These are phyloP conservation scores for Verbascum thapsus DNA, from an alignment of 257 asterid genomes.

Conservation along the genomic window DNA sequence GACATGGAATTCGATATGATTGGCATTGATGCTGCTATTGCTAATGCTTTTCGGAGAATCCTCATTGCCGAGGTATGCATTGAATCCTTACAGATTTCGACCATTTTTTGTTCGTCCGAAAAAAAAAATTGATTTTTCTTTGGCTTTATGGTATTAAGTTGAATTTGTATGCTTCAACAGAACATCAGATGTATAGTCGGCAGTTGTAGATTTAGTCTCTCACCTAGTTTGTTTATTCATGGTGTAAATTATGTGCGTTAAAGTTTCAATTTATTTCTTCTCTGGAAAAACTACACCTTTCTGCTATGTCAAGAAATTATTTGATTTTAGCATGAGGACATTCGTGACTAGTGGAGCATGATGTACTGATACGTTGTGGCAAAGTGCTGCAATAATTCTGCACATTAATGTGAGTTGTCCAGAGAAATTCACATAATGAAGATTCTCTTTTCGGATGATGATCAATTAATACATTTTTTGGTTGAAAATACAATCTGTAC, in stretches of 20 bases:
- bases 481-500: too few species aligned
- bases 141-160: background rate
- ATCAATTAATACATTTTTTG: background rate
- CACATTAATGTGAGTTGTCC: background rate
- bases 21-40: conserved; percentile 88
- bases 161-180: background rate
- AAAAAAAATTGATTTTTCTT: background rate
- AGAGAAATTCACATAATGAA: conserved; percentile 7
- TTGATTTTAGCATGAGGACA: background rate
- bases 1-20: conserved; percentile 86
- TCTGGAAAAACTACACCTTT: background rate
- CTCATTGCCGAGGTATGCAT: conserved; percentile 80
- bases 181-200: conserved; percentile 6
- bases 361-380: background rate
- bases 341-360: background rate
- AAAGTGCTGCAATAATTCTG: conserved; percentile 8
- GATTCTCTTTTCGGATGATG: conserved; percentile 13
- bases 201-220: background rate
- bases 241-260: conserved; percentile 1
- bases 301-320: conserved; percentile 2
- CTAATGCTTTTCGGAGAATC: conserved; percentile 90
- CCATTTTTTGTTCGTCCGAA: background rate
- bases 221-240: background rate
- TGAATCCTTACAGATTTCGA: background rate
- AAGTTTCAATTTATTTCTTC: background rate